These are phyloP conservation scores for Aspergillus baeticus DNA, from an alignment of 495 filamentous ascomycete species.

Conservation along the genomic window DNA sequence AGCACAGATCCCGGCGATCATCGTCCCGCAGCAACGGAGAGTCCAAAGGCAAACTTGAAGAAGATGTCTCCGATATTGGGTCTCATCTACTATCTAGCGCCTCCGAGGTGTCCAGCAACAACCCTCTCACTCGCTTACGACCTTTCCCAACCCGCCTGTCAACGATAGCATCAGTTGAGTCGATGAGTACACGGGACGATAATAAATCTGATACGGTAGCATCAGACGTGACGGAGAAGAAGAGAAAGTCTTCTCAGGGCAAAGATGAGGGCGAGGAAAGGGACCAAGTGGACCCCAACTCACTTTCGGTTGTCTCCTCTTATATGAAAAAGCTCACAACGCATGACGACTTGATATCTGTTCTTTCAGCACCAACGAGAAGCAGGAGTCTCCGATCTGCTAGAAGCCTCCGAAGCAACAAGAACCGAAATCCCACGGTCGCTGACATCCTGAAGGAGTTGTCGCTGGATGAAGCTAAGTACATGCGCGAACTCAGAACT, in stretches of 20 bases:
- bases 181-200: conserved; percentile 50
- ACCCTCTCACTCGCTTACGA: conserved; percentile 42
- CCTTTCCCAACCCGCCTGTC: conserved; percentile 66
- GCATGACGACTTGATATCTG: conserved; percentile 90
- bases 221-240: conserved; percentile 14
- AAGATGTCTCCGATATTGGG: conserved; percentile 25
- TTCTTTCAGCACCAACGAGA: conserved; percentile 73
- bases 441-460: conserved; percentile 79
- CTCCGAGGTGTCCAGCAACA: conserved; percentile 40
- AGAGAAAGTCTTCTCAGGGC: conserved; percentile 14
- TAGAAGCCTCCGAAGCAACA: conserved; percentile 69
- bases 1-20: conserved; percentile 13
- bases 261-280: conserved; percentile 35
- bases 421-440: conserved; percentile 64
- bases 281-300: conserved; percentile 45
- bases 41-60: conserved; percentile 22
- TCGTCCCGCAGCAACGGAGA: conserved; percentile 19
- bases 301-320: conserved; percentile 43
- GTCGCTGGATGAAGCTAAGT: conserved; percentile 80
- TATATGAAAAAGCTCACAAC: conserved; percentile 73
- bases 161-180: conserved; percentile 69
- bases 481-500: conserved; percentile 88
- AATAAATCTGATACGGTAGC: conserved; percentile 4
- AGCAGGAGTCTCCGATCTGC: conserved; percentile 67
- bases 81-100: conserved; percentile 32